phyloP scores from a whole-genome alignment of 371 early-diverging fungal genomes.

The Apophysomyces trapeziformis region DNA sequence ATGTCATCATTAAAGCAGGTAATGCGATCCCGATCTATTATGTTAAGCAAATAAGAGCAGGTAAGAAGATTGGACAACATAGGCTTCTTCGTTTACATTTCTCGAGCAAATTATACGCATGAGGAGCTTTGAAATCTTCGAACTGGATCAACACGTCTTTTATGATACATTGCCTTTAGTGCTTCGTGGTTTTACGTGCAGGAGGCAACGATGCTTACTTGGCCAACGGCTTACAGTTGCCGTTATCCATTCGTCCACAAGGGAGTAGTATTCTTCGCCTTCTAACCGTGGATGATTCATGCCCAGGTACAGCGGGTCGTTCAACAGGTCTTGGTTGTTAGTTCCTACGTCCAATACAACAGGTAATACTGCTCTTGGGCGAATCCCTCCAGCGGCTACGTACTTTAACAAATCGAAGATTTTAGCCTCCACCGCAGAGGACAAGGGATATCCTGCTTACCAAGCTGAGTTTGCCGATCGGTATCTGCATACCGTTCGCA shows the following conservation, averaged over 20 bases:
- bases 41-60: neutral
- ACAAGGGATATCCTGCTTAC: constrained; percentile 24
- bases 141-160: constrained; percentile 57
- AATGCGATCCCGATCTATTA: constrained; percentile 50
- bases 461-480: constrained; percentile 65
- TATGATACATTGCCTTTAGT: neutral
- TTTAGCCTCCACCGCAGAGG: constrained; percentile 15
- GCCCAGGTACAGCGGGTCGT: constrained; percentile 70
- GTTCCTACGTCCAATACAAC: constrained; percentile 74
- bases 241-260: constrained; percentile 71
- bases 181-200: neutral
- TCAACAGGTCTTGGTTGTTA: constrained; percentile 59
- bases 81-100: constrained; percentile 29
- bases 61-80: too few relatives aligned
- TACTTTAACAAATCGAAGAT: constrained; percentile 35
- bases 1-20: constrained; percentile 77
- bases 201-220: constrained; percentile 39
- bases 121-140: constrained; percentile 60
- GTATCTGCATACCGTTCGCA: constrained; percentile 70
- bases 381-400: constrained; percentile 69
- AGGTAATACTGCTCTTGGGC: constrained; percentile 64
- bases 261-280: constrained; percentile 63
- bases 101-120: constrained; percentile 65
- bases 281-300: constrained; percentile 66
- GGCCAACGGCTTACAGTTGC: constrained; percentile 65